Base-by-base conservation (phyloP, 805 yeast genomes). In the Ogataea pini region DNA sequence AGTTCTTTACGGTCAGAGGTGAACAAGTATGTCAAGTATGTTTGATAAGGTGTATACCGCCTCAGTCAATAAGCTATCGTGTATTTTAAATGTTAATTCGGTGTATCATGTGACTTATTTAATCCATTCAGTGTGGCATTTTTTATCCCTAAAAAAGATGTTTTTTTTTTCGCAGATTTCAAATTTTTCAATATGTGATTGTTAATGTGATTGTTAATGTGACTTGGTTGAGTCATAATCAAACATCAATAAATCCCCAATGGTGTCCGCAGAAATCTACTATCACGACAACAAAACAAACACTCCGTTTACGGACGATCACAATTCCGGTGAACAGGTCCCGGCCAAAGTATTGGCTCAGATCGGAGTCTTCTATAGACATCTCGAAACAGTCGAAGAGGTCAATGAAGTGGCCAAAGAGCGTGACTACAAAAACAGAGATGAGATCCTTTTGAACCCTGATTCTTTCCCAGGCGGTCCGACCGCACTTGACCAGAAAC, bases 341-440 rank as follows among this genome's bases (percentile, higher is more conserved):
- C 49, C 79, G 0, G 62, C 66, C 5, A 79, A 74, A 12, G 70
- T 77, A 36, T 71, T 91, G 37, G 68, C 67, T 1, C 60, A 73
- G 34, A 58, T 89, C 14, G 97, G 96, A 0, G 95, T 89, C 3
- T 63, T 83, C 20, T 86, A 87, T 66, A 73, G 69, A 56, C 69
- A 79, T 42, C 70, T 82, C 29, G 72, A 73, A 17, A 67, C 76
- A 1, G 72, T 69, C 2, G 79, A 77, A 2, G 76, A 76, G 33
- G 89, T 92, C 36, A 77, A 90, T 58, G 63, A 58, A 12, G 60
- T 94, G 19, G 96, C 97, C 9, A 48, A 55, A 8, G 77, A 86
- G 55, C 78, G 97, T 50, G 63, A 76, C 24, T 92, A 94, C 72
- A 84, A 80, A 65, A 90, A 90, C 69, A 72, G 95, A 52, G 99